These are phyloP conservation scores for Aspergillus transmontanensis DNA, from an alignment of 2,329 filamentous ascomycete genomes.

Conservation along the genomic window DNA sequence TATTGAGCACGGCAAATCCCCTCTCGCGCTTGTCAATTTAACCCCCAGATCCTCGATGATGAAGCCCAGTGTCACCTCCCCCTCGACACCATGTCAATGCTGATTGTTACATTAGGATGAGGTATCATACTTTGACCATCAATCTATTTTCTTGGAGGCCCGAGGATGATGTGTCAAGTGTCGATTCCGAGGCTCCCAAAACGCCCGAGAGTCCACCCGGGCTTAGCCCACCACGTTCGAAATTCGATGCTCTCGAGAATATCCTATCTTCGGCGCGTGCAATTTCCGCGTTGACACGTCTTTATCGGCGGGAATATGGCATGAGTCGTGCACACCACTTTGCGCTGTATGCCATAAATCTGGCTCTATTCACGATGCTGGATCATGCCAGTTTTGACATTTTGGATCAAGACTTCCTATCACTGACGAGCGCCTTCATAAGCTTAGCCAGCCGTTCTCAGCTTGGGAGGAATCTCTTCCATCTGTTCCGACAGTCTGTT, in stretches of 20 bases:
- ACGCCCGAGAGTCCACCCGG: slow-evolving; percentile 33
- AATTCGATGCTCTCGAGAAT: slow-evolving; percentile 27
- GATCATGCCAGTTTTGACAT: slow-evolving; percentile 34
- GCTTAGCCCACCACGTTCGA: slow-evolving; percentile 17
- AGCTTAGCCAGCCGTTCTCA: slow-evolving; percentile 37
- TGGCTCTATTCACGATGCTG: slow-evolving; percentile 40
- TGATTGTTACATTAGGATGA: slow-evolving; percentile 32
- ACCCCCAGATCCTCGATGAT: neutral
- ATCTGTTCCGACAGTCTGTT: slow-evolving; percentile 39
- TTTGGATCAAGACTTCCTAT: slow-evolving; percentile 37
- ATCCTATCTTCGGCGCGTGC: slow-evolving; percentile 32
- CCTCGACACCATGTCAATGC: neutral
- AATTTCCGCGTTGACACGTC: slow-evolving; percentile 33
- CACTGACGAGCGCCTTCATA: slow-evolving; percentile 36
- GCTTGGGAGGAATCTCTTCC: slow-evolving; percentile 37
- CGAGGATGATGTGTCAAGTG: slow-evolving; percentile 19
- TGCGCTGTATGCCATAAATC: slow-evolving; percentile 41
- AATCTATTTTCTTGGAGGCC: slow-evolving; percentile 37
- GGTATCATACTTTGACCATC: slow-evolving; percentile 38
- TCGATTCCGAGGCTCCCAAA: slow-evolving; percentile 23
- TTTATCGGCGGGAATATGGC: slow-evolving; percentile 37
- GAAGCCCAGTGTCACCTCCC: neutral
- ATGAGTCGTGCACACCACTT: slow-evolving; percentile 40
- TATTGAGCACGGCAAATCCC: neutral
- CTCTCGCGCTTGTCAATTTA: neutral